These are phyloP conservation scores for Aspergillus haitiensis DNA, from an alignment of 495 filamentous ascomycete genomes.

Conservation along the genomic window DNA sequence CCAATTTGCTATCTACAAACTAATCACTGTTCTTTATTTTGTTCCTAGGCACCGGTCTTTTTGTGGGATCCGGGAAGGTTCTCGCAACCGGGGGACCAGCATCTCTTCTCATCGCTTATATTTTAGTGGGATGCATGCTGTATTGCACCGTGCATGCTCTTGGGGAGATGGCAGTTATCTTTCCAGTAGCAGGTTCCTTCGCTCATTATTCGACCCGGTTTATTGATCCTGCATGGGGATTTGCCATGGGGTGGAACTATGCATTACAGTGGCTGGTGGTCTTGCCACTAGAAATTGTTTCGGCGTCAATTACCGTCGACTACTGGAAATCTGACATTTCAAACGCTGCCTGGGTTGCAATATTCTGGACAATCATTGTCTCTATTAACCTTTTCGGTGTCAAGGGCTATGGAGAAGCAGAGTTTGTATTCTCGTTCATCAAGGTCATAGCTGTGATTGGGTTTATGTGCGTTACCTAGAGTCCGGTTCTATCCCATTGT, in stretches of 20 bases:
- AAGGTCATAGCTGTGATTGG: slow-evolving; percentile 87
- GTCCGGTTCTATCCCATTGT: neutral
- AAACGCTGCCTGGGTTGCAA: slow-evolving; percentile 78
- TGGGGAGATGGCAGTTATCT: slow-evolving; percentile 88
- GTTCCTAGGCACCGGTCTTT: slow-evolving; percentile 75
- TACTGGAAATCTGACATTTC: slow-evolving; percentile 73
- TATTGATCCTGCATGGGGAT: slow-evolving; percentile 93
- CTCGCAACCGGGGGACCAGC: slow-evolving; percentile 81
- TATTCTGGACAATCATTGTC: slow-evolving; percentile 75
- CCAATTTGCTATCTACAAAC: neutral
- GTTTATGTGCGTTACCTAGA: slow-evolving; percentile 65
- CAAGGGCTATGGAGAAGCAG: slow-evolving; percentile 85
- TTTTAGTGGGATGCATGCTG: slow-evolving; percentile 82
- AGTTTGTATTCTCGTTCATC: slow-evolving; percentile 82
- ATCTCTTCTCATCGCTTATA: slow-evolving; percentile 77
- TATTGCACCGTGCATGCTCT: slow-evolving; percentile 90
- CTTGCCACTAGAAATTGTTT: slow-evolving; percentile 86
- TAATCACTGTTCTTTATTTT: slow-evolving; percentile 9
- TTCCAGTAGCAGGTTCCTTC: slow-evolving; percentile 91
- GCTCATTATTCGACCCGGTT: slow-evolving; percentile 91
- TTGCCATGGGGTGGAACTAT: slow-evolving; percentile 99
- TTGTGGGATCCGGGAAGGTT: slow-evolving; percentile 82
- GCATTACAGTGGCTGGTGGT: slow-evolving; percentile 91
- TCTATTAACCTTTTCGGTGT: slow-evolving; percentile 85
- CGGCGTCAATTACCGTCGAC: slow-evolving; percentile 82